These are phyloP conservation scores for Astraeus odoratus DNA, from an alignment of 768 basidiomycete genomes.

Conservation along the genomic window DNA sequence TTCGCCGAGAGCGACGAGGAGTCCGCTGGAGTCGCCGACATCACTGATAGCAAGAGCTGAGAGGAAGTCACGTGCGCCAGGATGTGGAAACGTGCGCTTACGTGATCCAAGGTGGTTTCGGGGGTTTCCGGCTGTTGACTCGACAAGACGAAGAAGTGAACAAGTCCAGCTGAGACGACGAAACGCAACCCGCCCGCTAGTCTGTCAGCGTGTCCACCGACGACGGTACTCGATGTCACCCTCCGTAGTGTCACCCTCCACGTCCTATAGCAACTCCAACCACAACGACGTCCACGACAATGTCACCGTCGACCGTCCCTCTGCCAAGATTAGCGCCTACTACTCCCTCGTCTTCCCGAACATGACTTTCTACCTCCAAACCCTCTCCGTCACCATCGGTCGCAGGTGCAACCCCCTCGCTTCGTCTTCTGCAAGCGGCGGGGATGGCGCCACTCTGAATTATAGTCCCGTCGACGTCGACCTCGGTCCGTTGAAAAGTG, in stretches of 20 bases:
- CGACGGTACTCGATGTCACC: slow-evolving; percentile 21
- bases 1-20: slow-evolving; percentile 13
- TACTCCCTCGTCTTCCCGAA: slow-evolving; percentile 91
- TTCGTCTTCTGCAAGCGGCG: slow-evolving; percentile 40
- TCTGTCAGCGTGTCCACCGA: not conserved
- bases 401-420: slow-evolving; percentile 67
- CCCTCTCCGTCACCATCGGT: slow-evolving; percentile 89
- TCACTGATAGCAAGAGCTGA: slow-evolving; percentile 7
- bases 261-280: slow-evolving; percentile 3
- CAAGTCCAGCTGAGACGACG: slow-evolving; percentile 4
- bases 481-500: slow-evolving; percentile 93
- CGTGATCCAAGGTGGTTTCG: slow-evolving; percentile 8
- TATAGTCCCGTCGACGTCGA: slow-evolving; percentile 70
- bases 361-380: slow-evolving; percentile 97
- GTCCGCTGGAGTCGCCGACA: slow-evolving; percentile 5
- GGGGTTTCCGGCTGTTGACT: slow-evolving; percentile 11
- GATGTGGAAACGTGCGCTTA: slow-evolving; percentile 8
- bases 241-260: slow-evolving; percentile 3
- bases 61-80: not conserved
- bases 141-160: too few relatives aligned
- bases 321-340: slow-evolving; percentile 81
- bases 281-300: slow-evolving; percentile 2
- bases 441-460: slow-evolving; percentile 32
- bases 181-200: slow-evolving; percentile 1
- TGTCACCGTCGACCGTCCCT: slow-evolving; percentile 15